These are phyloP conservation scores for Brassica hybrid DNA, from an alignment of 441 rosid species.

Conservation along the genomic window DNA sequence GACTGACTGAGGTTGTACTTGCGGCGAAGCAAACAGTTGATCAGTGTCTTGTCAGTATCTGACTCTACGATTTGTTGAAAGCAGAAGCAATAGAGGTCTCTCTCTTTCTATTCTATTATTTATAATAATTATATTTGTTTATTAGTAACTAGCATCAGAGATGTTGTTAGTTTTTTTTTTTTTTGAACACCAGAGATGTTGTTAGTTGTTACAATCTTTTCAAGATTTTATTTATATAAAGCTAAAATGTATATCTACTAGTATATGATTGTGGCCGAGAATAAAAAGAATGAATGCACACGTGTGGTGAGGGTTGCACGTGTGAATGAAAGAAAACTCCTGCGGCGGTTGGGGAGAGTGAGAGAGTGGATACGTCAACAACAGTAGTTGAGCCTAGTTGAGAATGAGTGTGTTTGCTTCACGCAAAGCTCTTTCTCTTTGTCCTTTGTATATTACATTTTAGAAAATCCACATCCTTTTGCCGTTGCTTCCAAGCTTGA, in stretches of 20 bases:
- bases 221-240: neutral
- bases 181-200: too few species aligned
- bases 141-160: neutral
- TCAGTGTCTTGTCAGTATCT: slow-evolving; percentile 37
- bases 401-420: slow-evolving; percentile 35
- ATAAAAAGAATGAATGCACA: neutral
- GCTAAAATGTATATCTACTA: neutral
- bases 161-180: too few species aligned
- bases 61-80: slow-evolving; percentile 22
- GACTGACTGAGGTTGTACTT: slow-evolving; percentile 43
- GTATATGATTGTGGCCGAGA: neutral
- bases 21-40: slow-evolving; percentile 43
- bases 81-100: neutral
- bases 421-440: slow-evolving; percentile 35
- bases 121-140: neutral
- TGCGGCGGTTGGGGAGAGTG: slow-evolving; percentile 25
- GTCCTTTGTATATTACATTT: slow-evolving; percentile 24
- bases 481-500: slow-evolving; percentile 41
- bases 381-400: too few species aligned
- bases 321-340: slow-evolving; percentile 14
- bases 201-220: neutral
- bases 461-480: slow-evolving; percentile 18
- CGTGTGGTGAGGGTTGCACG: slow-evolving; percentile 22
- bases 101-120: neutral
- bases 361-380: slow-evolving; percentile 24